Evolutionary conservation across 345 rosid genomes (phyloP).

Genomic region (Syzygium aqueum): DNA sequence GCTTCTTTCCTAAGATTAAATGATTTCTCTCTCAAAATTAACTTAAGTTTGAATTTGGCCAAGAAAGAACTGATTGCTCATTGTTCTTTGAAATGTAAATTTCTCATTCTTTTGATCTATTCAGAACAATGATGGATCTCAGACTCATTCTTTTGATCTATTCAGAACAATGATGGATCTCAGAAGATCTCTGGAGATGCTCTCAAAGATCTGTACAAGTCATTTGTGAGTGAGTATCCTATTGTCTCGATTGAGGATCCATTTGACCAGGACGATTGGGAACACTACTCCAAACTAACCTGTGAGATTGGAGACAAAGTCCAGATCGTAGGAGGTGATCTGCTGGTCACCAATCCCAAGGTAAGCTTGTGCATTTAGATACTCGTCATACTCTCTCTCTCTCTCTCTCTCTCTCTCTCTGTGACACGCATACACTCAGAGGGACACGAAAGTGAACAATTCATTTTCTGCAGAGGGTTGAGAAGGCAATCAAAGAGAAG

Average conservation of each 20-base stretch:
- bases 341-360: conserved; percentile 66
- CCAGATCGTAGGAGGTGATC: conserved; percentile 70
- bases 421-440: rapidly evolving
- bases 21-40: neutral
- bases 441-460: neutral
- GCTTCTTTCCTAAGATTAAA: neutral
- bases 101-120: neutral
- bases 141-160: neutral
- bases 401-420: neutral
- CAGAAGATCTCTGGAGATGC: conserved; percentile 55
- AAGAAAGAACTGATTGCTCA: neutral
- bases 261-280: conserved; percentile 76
- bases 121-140: conserved; percentile 58
- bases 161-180: conserved; percentile 56
- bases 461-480: conserved; percentile 59
- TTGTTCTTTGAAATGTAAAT: neutral
- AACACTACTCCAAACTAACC: conserved; percentile 42
- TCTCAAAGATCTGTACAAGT: conserved; percentile 53
- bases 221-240: conserved; percentile 46
- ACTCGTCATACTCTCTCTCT: neutral
- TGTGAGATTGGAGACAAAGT: conserved; percentile 48
- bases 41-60: neutral
- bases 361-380: conserved; percentile 6
- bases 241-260: conserved; percentile 68
- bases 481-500: conserved; percentile 78